phyloP scores from a whole-genome alignment of 1,139 yeast genomes.

The Blastobotrys serpentis region DNA sequence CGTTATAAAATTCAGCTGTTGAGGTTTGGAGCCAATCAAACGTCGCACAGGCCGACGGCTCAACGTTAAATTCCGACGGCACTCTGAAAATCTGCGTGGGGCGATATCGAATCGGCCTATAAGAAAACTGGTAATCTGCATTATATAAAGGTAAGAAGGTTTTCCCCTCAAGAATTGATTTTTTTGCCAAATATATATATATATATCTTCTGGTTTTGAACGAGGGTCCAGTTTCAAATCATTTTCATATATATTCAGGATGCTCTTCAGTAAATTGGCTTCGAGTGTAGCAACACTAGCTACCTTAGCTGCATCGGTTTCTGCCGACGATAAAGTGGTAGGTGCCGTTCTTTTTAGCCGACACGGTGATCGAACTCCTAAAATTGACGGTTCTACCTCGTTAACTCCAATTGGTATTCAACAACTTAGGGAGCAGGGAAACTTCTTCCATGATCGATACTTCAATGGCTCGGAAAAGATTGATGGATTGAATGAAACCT shows the following conservation, averaged over 20 bases:
- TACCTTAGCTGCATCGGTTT: conserved; percentile 14
- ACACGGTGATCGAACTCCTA: conserved; percentile 48
- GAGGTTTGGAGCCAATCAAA: background rate
- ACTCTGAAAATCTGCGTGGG: background rate
- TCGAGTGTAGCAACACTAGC: conserved; percentile 5
- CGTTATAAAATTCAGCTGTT: too few species aligned
- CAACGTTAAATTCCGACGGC: background rate
- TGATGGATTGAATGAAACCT: conserved; percentile 33
- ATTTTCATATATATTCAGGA: too few species aligned
- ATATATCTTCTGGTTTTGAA: too few species aligned
- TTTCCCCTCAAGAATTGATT: background rate
- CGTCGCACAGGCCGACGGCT: conserved; percentile 9
- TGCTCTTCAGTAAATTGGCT: background rate
- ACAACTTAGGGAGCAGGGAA: conserved; percentile 40
- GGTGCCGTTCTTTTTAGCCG: conserved; percentile 48
- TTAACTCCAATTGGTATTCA: conserved; percentile 45
- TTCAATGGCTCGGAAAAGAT: conserved; percentile 38
- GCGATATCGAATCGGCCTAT: conserved; percentile 1
- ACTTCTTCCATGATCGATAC: conserved; percentile 43
- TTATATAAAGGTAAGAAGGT: background rate
- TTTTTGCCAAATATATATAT: too few species aligned
- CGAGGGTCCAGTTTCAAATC: too few species aligned
- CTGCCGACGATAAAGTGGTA: conserved; percentile 34
- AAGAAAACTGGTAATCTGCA: background rate
- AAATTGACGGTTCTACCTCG: conserved; percentile 37